Evolutionary conservation across 306 rosid genomes (phyloP).

Genomic region (Geum urbanum): DNA sequence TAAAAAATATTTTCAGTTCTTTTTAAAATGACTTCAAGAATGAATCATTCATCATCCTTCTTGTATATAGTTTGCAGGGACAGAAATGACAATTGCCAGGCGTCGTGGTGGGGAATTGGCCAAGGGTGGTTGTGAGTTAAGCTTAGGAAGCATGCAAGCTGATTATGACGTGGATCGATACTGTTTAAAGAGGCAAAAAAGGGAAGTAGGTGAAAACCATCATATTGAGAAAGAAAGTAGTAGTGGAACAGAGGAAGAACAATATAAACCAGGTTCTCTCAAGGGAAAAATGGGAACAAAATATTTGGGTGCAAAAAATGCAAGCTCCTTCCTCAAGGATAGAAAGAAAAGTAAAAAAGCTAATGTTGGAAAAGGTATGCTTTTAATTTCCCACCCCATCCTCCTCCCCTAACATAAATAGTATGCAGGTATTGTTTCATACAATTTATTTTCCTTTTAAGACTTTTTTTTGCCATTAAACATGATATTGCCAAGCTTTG

Average conservation of each 20-base stretch:
- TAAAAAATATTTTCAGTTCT: conserved; percentile 8
- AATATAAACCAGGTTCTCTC: conserved; percentile 34
- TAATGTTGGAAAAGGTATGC: conserved; percentile 53
- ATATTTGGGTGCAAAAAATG: conserved; percentile 40
- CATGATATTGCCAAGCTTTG: background rate
- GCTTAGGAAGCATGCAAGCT: conserved; percentile 69
- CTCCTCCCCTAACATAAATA: conserved; percentile 4
- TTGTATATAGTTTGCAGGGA: conserved; percentile 48
- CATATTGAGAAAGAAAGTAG: conserved; percentile 72
- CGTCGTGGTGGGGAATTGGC: conserved; percentile 44
- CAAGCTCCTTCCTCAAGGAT: conserved; percentile 51
- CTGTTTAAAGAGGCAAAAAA: conserved; percentile 44
- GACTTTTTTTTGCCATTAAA: background rate
- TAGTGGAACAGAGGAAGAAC: conserved; percentile 75
- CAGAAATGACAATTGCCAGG: conserved; percentile 42
- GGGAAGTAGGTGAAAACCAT: conserved; percentile 40
- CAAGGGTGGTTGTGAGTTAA: conserved; percentile 61
- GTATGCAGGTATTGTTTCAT: conserved; percentile 3
- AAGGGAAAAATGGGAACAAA: conserved; percentile 47
- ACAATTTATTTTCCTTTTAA: background rate
- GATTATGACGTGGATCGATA: conserved; percentile 46
- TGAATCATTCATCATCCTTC: conserved; percentile 1
- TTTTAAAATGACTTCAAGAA: conserved; percentile 19
- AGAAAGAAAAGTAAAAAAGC: conserved; percentile 57
- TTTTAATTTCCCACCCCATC: conserved; percentile 13